Evolutionary conservation across 1,284 basidiomycete genomes (phyloP).

Genomic region (Apiotrichum domesticum): DNA sequence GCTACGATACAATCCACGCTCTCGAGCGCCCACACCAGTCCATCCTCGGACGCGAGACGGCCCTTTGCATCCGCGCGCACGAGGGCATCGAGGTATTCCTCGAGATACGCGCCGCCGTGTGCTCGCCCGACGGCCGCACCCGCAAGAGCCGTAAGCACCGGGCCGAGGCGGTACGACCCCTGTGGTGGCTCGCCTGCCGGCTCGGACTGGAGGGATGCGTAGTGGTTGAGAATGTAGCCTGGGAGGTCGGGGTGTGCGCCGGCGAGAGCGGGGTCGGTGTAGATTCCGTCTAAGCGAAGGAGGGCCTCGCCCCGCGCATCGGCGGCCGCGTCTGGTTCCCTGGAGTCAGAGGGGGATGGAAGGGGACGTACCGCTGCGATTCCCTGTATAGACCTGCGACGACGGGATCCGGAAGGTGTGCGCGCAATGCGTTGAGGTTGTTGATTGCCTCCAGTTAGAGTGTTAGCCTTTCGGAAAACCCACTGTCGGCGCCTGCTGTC

Average conservation of each 20-base stretch:
- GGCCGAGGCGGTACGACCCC: neutral
- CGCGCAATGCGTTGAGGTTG: neutral
- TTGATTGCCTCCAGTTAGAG: neutral
- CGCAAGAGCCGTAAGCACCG: neutral
- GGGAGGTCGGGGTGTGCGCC: neutral
- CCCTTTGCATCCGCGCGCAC: neutral
- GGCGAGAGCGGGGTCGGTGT: neutral
- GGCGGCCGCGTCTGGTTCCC: neutral
- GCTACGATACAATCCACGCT: neutral
- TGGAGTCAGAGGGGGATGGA: neutral
- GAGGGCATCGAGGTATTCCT: neutral
- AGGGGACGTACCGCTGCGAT: neutral
- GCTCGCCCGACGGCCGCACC: neutral
- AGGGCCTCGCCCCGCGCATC: neutral
- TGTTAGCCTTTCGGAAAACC: too few relatives aligned
- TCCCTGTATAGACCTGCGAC: neutral
- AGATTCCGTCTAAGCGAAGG: neutral
- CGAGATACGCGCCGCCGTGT: neutral
- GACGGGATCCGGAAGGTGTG: neutral
- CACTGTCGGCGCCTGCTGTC: neutral
- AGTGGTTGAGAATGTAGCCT: neutral
- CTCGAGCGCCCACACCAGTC: neutral
- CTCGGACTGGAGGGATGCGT: neutral
- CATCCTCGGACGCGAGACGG: neutral
- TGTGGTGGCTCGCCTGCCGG: neutral